A percentile compares a stretch with the other conserved stretches of the same genome.
Evolutionary conservation across 441 rosid genomes (phyloP).

Genomic region (Adansonia madagascariensis): DNA sequence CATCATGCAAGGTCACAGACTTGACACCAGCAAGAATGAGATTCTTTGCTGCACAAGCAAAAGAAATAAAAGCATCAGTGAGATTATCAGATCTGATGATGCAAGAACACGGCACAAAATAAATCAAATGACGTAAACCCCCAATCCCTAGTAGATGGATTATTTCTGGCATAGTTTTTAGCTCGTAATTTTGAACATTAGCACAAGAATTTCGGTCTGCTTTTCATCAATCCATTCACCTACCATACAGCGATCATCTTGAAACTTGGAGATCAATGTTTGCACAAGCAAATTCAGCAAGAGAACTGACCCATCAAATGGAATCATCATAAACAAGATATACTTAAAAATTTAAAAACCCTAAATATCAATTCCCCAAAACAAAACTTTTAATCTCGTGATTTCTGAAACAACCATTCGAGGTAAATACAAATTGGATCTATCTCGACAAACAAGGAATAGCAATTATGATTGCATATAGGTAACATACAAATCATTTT

Average conservation of each 20-base stretch:
- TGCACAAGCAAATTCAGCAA: background rate
- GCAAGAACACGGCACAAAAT: no score
- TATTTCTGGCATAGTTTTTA: background rate
- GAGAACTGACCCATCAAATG: background rate
- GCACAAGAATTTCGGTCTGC: background rate
- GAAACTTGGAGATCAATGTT: background rate
- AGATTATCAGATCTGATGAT: no score
- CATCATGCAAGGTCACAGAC: conserved; percentile 92
- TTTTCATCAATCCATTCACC: background rate
- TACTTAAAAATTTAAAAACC: background rate
- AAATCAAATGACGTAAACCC: no score
- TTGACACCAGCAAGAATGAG: conserved; percentile 95
- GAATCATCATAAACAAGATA: background rate
- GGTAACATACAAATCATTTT: background rate
- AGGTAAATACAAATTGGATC: background rate
- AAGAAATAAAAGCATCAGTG: background rate
- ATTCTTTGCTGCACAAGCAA: conserved; percentile 72
- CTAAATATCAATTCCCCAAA: background rate
- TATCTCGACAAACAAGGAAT: background rate
- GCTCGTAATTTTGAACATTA: background rate
- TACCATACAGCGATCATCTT: background rate
- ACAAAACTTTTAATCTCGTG: conserved; percentile 10
- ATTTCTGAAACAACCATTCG: background rate
- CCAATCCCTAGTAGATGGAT: no score
- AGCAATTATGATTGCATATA: background rate